Evolutionary conservation across 2,329 filamentous ascomycete species (phyloP).

Genomic region (Cercospora berteroae): DNA sequence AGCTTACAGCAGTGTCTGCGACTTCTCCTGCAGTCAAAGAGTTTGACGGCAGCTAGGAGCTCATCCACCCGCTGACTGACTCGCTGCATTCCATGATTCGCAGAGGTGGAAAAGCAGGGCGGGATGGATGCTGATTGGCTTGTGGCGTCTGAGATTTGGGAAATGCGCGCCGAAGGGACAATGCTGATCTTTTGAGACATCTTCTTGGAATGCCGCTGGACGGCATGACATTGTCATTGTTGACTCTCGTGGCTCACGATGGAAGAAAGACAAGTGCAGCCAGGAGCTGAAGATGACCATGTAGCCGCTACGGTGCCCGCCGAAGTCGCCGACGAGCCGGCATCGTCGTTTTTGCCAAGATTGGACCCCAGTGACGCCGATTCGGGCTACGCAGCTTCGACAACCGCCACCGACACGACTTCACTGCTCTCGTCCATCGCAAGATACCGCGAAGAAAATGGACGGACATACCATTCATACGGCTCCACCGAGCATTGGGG

Average conservation of each 20-base stretch:
- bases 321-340: constrained; percentile 4
- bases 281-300: background rate
- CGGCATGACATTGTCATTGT: background rate
- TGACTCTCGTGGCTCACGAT: background rate
- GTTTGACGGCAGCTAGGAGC: background rate
- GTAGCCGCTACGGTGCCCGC: constrained; percentile 6
- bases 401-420: constrained; percentile 19
- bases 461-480: constrained; percentile 19
- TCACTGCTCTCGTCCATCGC: constrained; percentile 21
- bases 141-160: background rate
- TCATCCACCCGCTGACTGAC: constrained; percentile 1
- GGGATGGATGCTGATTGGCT: background rate
- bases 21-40: background rate
- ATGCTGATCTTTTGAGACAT: background rate
- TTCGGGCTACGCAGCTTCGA: constrained; percentile 13
- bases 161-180: background rate
- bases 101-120: background rate
- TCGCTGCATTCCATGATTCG: constrained; percentile 4
- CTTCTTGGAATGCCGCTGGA: background rate
- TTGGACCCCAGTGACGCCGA: constrained; percentile 17
- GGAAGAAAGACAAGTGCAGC: background rate
- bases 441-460: constrained; percentile 20
- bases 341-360: constrained; percentile 13
- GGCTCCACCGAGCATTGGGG: constrained; percentile 23
- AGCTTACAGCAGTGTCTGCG: background rate